These are phyloP conservation scores for Colletotrichum gloeosporioides DNA, from an alignment of 2,329 filamentous ascomycete species.

Conservation along the genomic window DNA sequence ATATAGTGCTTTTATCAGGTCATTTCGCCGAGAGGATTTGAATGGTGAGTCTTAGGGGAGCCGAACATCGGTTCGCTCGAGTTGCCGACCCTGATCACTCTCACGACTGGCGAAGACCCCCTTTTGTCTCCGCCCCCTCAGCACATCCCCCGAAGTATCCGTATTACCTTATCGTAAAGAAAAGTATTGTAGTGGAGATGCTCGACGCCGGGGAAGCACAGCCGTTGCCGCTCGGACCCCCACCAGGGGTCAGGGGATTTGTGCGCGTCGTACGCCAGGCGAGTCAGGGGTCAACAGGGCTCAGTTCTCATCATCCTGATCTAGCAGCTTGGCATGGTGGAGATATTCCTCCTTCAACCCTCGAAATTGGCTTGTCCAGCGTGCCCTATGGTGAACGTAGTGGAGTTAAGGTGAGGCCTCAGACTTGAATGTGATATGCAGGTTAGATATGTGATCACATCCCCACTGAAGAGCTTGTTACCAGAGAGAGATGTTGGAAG, in stretches of 20 bases:
- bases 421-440: not conserved
- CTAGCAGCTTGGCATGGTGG: not conserved
- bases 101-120: not conserved
- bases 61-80: not conserved
- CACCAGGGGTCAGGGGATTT: not conserved
- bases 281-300: not conserved
- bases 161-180: constrained; percentile 6
- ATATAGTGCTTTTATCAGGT: not conserved
- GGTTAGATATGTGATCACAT: not conserved
- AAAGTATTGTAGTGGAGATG: not conserved
- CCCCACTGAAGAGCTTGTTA: not conserved
- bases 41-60: not conserved
- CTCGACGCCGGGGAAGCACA: constrained; percentile 1
- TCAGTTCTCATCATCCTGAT: not conserved
- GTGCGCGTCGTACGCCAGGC: not conserved
- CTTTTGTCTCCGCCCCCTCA: not conserved
- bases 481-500: not conserved
- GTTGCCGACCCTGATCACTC: not conserved
- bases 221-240: not conserved
- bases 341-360: not conserved
- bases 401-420: not conserved
- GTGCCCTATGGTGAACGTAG: not conserved
- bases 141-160: not conserved
- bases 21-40: not conserved
- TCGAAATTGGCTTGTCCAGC: not conserved